These are phyloP conservation scores for Diddensiella caesifluorescens DNA, from an alignment of 805 yeast species.

Conservation along the genomic window DNA sequence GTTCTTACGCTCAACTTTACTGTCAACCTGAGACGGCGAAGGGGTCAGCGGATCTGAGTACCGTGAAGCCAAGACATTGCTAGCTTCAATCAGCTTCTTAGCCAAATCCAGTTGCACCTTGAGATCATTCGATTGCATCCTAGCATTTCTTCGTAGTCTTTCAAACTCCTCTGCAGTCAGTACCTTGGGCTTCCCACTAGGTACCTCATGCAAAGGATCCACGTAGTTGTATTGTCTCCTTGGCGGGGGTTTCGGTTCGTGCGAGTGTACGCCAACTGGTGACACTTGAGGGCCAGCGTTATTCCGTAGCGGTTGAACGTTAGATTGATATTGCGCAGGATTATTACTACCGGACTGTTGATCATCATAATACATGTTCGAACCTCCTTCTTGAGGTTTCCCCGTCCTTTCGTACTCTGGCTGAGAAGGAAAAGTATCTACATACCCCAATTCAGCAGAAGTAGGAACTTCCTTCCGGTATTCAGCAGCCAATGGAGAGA, in stretches of 20 bases:
- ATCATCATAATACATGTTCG: no score
- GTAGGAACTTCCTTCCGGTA: slow-evolving; percentile 19
- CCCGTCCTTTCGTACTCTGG: no score
- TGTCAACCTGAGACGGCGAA: slow-evolving; percentile 33
- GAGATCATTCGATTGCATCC: slow-evolving; percentile 35
- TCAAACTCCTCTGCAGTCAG: slow-evolving; percentile 31
- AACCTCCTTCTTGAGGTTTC: no score
- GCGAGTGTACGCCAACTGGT: not conserved
- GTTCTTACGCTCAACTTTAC: slow-evolving; percentile 45
- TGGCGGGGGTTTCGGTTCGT: slow-evolving; percentile 12
- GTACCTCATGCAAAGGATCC: slow-evolving; percentile 15
- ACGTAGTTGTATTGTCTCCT: slow-evolving; percentile 9
- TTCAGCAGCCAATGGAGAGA: slow-evolving; percentile 21
- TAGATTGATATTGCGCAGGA: slow-evolving; percentile 6
- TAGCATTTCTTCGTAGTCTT: slow-evolving; percentile 27
- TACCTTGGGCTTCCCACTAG: slow-evolving; percentile 11
- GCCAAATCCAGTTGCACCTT: slow-evolving; percentile 60
- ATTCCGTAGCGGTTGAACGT: slow-evolving; percentile 10
- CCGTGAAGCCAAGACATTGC: slow-evolving; percentile 28
- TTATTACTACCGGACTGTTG: no score
- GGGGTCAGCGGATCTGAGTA: slow-evolving; percentile 39
- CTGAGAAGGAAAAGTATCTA: no score
- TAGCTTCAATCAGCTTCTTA: slow-evolving; percentile 48
- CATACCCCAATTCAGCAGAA: no score
- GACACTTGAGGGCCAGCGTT: slow-evolving; percentile 1